A percentile compares a stretch with the other conserved stretches of the same genome.
These are phyloP conservation scores for Echinochloa phyllopogon DNA, from an alignment of 176 grass and related monocot species.

Conservation along the genomic window DNA sequence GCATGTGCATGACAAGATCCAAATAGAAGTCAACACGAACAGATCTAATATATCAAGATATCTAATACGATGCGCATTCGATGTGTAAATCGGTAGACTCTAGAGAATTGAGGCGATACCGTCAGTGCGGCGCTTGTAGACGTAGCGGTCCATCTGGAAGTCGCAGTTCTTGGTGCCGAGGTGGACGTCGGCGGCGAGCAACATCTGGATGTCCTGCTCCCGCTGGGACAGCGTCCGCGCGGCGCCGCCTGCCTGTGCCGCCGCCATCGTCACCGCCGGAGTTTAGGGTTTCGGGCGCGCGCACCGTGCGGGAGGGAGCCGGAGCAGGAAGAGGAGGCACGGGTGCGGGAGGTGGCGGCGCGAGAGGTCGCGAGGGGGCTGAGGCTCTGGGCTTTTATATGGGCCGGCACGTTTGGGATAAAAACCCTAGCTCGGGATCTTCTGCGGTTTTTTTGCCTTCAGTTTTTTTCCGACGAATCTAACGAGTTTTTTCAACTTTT, in stretches of 20 bases:
- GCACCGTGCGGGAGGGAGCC: slow-evolving; percentile 21
- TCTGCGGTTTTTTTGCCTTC: background rate
- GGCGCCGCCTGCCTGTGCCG: slow-evolving; percentile 37
- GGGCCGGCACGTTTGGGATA: slow-evolving; percentile 37
- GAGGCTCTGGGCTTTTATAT: slow-evolving; percentile 51
- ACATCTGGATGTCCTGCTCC: slow-evolving; percentile 88
- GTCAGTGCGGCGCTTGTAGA: slow-evolving; percentile 71
- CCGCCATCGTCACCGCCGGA: slow-evolving; percentile 24
- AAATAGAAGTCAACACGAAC: background rate
- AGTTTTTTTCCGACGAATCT: too few species aligned
- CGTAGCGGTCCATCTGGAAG: slow-evolving; percentile 98
- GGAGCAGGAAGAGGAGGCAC: slow-evolving; percentile 27
- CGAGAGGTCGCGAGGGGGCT: background rate
- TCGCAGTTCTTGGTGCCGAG: slow-evolving; percentile 99
- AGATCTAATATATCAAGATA: background rate
- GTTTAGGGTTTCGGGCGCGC: slow-evolving; percentile 18
- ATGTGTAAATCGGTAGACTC: too few species aligned
- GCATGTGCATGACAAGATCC: background rate
- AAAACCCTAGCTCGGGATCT: slow-evolving; percentile 54
- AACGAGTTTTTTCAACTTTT: too few species aligned
- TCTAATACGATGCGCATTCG: too few species aligned
- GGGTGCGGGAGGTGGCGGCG: slow-evolving; percentile 27
- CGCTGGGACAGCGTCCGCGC: slow-evolving; percentile 52
- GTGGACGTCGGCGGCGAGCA: slow-evolving; percentile 88
- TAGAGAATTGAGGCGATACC: slow-evolving; percentile 46